Evolutionary conservation across 2,329 filamentous ascomycete genomes (phyloP).

Genomic region (Tolypocladium tundrense): DNA sequence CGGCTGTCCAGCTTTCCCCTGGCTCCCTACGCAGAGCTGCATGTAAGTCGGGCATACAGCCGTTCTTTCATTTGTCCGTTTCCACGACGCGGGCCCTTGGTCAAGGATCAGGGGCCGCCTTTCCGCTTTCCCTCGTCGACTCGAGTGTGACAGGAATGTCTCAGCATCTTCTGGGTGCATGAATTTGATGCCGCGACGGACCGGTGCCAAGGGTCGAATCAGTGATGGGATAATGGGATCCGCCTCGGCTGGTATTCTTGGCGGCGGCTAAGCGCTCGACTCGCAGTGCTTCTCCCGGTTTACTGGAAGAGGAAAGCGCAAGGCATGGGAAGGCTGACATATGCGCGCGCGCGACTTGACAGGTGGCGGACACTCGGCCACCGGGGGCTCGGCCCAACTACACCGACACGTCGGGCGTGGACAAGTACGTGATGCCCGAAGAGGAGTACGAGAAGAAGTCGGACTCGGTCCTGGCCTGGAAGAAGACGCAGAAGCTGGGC

Average conservation of each 20-base stretch:
- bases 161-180: constrained; percentile 1
- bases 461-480: constrained; percentile 90
- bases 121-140: background rate
- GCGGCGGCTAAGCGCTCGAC: constrained; percentile 5
- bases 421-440: constrained; percentile 84
- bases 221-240: background rate
- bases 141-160: constrained; percentile 1
- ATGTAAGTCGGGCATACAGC: constrained; percentile 47
- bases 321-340: constrained; percentile 13
- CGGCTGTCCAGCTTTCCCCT: constrained; percentile 56
- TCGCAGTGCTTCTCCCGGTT: background rate
- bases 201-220: background rate
- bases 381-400: constrained; percentile 66
- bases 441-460: constrained; percentile 76
- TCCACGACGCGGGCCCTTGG: background rate
- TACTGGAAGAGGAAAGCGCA: background rate
- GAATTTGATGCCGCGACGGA: background rate
- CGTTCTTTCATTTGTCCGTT: constrained; percentile 8
- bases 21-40: constrained; percentile 65
- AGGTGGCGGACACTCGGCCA: constrained; percentile 77
- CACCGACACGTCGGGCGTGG: constrained; percentile 68
- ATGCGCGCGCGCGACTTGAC: constrained; percentile 8
- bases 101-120: constrained; percentile 1
- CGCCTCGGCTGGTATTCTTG: constrained; percentile 8
- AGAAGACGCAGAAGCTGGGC: constrained; percentile 88